Conservation (phyloP, 1,284 basidiomycete species). For the Neotropicomus parvogracilis region DNA sequence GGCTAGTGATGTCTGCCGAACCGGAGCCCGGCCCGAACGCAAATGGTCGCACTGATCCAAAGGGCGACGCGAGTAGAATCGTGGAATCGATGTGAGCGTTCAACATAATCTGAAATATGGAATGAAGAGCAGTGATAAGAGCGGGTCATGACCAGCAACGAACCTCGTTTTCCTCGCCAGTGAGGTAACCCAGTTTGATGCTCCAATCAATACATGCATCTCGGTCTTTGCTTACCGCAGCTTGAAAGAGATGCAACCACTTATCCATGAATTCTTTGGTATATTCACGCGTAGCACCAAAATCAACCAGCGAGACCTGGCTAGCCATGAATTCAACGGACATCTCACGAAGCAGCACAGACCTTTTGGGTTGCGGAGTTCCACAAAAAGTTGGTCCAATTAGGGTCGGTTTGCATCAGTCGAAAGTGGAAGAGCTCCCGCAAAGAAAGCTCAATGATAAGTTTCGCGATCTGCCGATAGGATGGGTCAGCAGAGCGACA, state of each 20-base stretch:
- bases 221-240: slow-evolving; percentile 72
- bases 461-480: slow-evolving; percentile 68
- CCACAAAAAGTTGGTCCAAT: slow-evolving; percentile 98
- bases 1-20: slow-evolving; percentile 70
- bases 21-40: slow-evolving; percentile 61
- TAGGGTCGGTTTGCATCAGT: slow-evolving; percentile 98
- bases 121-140: background rate
- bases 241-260: slow-evolving; percentile 80
- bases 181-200: slow-evolving; percentile 82
- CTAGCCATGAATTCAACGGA: background rate
- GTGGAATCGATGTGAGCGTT: slow-evolving; percentile 86
- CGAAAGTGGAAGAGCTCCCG: slow-evolving; percentile 89
- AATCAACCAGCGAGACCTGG: slow-evolving; percentile 90
- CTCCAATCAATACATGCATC: slow-evolving; percentile 74
- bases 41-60: slow-evolving; percentile 66
- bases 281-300: slow-evolving; percentile 92
- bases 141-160: background rate
- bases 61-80: slow-evolving; percentile 79
- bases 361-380: slow-evolving; percentile 59
- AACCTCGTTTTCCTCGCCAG: slow-evolving; percentile 83
- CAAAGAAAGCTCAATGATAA: slow-evolving; percentile 84
- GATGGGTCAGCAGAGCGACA: background rate
- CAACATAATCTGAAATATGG: slow-evolving; percentile 67
- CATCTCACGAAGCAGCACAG: background rate
- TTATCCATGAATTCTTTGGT: slow-evolving; percentile 83